Evolutionary conservation across 208 protist species (phyloP).

Genomic region (Acanthamoeba castellanii): DNA sequence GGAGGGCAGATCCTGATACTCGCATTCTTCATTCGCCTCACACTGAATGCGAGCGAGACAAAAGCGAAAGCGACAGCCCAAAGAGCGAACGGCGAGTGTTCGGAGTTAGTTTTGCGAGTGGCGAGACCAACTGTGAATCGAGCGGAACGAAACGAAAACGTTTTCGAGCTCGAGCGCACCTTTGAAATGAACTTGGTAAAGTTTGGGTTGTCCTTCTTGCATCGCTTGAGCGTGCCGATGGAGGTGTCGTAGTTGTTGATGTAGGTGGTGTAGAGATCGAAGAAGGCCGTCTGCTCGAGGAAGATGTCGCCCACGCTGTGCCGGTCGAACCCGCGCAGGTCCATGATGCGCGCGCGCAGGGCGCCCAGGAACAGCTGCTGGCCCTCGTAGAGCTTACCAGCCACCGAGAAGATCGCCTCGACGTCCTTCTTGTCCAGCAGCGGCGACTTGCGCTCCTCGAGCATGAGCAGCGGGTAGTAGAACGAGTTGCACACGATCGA

Average conservation of each 20-base stretch:
- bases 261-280: constrained; percentile 54
- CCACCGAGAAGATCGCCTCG: constrained; percentile 62
- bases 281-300: constrained; percentile 65
- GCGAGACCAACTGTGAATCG: not conserved
- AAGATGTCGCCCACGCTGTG: constrained; percentile 49
- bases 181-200: constrained; percentile 42
- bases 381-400: not conserved
- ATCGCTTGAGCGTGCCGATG: constrained; percentile 37
- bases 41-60: not conserved
- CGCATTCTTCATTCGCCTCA: constrained; percentile 58
- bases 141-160: not conserved
- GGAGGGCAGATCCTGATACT: constrained; percentile 58
- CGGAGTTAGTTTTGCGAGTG: not conserved
- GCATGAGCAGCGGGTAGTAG: constrained; percentile 53
- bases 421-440: constrained; percentile 24
- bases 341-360: not conserved
- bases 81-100: not conserved
- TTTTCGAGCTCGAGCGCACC: not conserved
- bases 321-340: not conserved
- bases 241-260: constrained; percentile 64
- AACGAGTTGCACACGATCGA: constrained; percentile 47
- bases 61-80: not conserved
- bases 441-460: constrained; percentile 32
- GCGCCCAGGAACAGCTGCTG: constrained; percentile 34
- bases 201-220: not conserved